Evolutionary conservation across 495 filamentous ascomycete species (phyloP), one percentile per base, ranked within the genome.

Genomic region (Thermochaetoides thermophila): DNA sequence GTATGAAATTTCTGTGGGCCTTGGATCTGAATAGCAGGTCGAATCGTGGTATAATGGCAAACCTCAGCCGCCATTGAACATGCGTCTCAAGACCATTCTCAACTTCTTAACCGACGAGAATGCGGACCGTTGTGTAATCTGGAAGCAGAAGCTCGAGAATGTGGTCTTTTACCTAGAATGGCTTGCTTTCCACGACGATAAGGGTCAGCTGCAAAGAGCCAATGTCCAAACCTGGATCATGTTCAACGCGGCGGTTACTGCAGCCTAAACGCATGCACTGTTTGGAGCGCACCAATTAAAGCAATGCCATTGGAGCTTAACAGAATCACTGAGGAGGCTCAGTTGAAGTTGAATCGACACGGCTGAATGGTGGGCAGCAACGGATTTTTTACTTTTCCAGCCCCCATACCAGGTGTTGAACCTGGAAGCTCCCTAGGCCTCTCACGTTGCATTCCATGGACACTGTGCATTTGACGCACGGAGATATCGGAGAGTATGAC

Each of bases 41-140:
- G 31, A 38, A 23, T 54, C 48, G 3, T 27, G 22, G 27, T 54
- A 48, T 31, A 34, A 27, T 27, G 45, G 36, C 10, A 21, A 7
- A 2, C 35, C 18, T 7, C 48, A 48, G 17, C 50, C 45, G 4
- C 50, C 48, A 2, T 29, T 56, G 16, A 45, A 31, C 11, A 17
- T 36, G 8, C 43, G 42, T 7, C 44, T 59, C 14, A 12, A 44
- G 22, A 45, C 35, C 13, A 29, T 48, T 14, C 22, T 40, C 27
- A 51, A 45, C 30, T 56, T 57, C 24, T 45, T 59, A 10, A 32
- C 38, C 37, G 49, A 57, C 12, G 44, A 53, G 18, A 45, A 57
- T 21, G 32, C 49, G 29, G 46, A 53, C 37, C 53, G 53, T 11
- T 44, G 37, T 21, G 17, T 42, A 8, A 8, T 37, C 18, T 59